Evolutionary conservation across 2,329 filamentous ascomycete genomes (phyloP).

Genomic region (Stagonosporopsis tanaceti): DNA sequence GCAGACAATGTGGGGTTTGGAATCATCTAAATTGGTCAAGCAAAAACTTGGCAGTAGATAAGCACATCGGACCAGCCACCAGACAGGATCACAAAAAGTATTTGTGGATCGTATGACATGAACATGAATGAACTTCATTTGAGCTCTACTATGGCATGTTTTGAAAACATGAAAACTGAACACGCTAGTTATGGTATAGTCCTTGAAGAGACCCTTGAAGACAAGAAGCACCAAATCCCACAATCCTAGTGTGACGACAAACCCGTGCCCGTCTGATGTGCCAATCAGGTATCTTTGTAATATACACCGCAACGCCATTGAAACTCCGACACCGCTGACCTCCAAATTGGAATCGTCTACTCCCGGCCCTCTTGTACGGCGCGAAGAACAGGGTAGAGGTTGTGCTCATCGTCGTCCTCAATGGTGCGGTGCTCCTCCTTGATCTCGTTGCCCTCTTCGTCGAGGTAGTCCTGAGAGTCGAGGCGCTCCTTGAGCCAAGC

Average conservation of each 20-base stretch:
- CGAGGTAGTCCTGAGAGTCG: slow-evolving; percentile 60
- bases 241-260: slow-evolving; percentile 17
- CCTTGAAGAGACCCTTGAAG: slow-evolving; percentile 13
- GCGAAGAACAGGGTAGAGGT: slow-evolving; percentile 51
- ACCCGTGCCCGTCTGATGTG: slow-evolving; percentile 15
- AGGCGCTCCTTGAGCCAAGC: slow-evolving; percentile 65
- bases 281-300: slow-evolving; percentile 16
- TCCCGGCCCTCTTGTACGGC: slow-evolving; percentile 51
- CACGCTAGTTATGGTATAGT: slow-evolving; percentile 14
- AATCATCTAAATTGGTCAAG: slow-evolving; percentile 37
- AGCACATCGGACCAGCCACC: neutral
- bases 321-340: slow-evolving; percentile 26
- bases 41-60: slow-evolving; percentile 36
- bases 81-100: neutral
- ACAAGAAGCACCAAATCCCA: slow-evolving; percentile 14
- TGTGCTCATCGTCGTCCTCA: slow-evolving; percentile 51
- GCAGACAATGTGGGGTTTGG: slow-evolving; percentile 31
- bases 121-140: slow-evolving; percentile 22
- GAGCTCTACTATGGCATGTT: slow-evolving; percentile 20
- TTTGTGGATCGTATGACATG: neutral
- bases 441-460: slow-evolving; percentile 43
- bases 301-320: slow-evolving; percentile 27
- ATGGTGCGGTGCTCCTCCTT: slow-evolving; percentile 39
- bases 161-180: slow-evolving; percentile 10
- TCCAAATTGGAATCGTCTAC: slow-evolving; percentile 22